These are phyloP conservation scores for Umbelopsis sp. DNA, from an alignment of 371 early-diverging fungal species.

Conservation along the genomic window DNA sequence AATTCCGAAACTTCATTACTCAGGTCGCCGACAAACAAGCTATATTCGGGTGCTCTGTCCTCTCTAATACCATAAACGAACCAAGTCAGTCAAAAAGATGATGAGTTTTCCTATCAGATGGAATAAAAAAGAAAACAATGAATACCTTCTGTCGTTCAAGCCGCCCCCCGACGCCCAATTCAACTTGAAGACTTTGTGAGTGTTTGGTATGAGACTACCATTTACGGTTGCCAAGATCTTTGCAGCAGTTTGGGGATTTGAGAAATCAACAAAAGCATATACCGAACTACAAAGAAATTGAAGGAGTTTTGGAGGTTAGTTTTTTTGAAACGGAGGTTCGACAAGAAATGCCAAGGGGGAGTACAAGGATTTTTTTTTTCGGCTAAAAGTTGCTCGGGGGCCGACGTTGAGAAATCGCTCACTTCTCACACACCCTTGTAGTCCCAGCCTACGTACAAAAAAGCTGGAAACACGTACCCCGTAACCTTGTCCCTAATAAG, in stretches of 20 bases:
- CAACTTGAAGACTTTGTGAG: slow-evolving; percentile 79
- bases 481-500: slow-evolving; percentile 83
- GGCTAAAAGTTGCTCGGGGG: background rate
- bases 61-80: slow-evolving; percentile 36
- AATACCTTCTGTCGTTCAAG: slow-evolving; percentile 47
- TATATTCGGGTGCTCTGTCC: slow-evolving; percentile 73
- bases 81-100: slow-evolving; percentile 2
- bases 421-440: background rate
- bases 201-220: slow-evolving; percentile 81
- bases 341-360: slow-evolving; percentile 21
- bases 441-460: slow-evolving; percentile 16
- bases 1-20: slow-evolving; percentile 74
- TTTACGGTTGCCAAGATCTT: slow-evolving; percentile 71
- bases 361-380: slow-evolving; percentile 17
- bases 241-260: slow-evolving; percentile 61
- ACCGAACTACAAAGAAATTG: slow-evolving; percentile 56
- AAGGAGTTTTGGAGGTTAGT: slow-evolving; percentile 1
- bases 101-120: slow-evolving; percentile 3
- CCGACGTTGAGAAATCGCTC: too few species aligned
- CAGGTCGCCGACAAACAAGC: slow-evolving; percentile 89
- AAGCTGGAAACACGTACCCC: slow-evolving; percentile 46
- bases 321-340: background rate
- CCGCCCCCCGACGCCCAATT: slow-evolving; percentile 91
- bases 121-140: slow-evolving; percentile 1
- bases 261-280: slow-evolving; percentile 81